Conservation (phyloP, 495 filamentous ascomycete genomes). For the Venustampulla echinocandica region DNA sequence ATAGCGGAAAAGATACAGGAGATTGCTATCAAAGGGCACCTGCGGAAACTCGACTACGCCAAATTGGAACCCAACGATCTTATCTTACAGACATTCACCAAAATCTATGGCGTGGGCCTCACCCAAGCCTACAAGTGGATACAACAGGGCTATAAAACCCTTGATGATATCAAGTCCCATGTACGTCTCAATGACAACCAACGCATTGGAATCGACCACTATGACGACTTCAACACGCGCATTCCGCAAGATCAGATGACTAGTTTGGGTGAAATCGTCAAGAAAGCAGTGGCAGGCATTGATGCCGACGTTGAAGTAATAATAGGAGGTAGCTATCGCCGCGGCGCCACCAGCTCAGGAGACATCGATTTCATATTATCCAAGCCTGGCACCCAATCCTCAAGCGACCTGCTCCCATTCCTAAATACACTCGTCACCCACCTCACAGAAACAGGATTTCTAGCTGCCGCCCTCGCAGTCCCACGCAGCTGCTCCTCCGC, state of each 20-base stretch:
- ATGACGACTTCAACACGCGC: conserved; percentile 72
- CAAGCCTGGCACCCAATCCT: conserved; percentile 47
- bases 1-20: conserved; percentile 89
- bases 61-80: conserved; percentile 55
- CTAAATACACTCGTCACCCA: conserved; percentile 52
- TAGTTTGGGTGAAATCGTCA: conserved; percentile 60
- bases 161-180: conserved; percentile 60
- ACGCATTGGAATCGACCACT: conserved; percentile 68
- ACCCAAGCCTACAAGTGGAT: conserved; percentile 69
- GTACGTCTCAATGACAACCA: conserved; percentile 67
- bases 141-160: conserved; percentile 60
- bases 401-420: conserved; percentile 54
- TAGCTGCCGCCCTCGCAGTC: conserved; percentile 38
- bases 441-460: conserved; percentile 53
- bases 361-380: conserved; percentile 89
- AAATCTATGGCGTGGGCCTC: conserved; percentile 74
- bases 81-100: conserved; percentile 57
- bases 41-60: conserved; percentile 65
- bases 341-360: conserved; percentile 61
- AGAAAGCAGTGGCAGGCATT: conserved; percentile 46
- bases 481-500: conserved; percentile 25
- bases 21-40: conserved; percentile 64
- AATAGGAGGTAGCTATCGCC: conserved; percentile 78
- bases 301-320: conserved; percentile 56
- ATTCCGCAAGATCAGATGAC: conserved; percentile 76